These are phyloP conservation scores for Ophiostoma quercus DNA, from an alignment of 2,329 filamentous ascomycete species.

Conservation along the genomic window DNA sequence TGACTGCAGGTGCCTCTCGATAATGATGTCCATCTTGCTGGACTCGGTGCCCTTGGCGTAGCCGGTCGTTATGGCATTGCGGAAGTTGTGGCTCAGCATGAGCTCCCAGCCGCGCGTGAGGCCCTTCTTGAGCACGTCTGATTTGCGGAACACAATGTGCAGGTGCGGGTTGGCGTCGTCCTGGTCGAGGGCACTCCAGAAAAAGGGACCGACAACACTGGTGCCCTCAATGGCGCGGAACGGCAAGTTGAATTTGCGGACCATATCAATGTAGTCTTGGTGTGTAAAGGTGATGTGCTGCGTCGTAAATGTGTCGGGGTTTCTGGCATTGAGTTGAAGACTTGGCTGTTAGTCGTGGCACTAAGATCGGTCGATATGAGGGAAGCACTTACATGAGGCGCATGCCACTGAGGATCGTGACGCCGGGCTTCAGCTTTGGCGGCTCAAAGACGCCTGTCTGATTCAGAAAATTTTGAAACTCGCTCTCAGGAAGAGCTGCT, in stretches of 20 bases:
- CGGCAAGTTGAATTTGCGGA: conserved; percentile 49
- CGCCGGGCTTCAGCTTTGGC: conserved; percentile 40
- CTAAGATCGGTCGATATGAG: neutral
- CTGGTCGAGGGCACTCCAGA: conserved; percentile 55
- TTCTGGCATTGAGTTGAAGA: conserved; percentile 51
- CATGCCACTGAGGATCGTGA: conserved; percentile 46
- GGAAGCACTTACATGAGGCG: conserved; percentile 47
- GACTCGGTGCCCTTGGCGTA: conserved; percentile 57
- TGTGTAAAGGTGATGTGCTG: conserved; percentile 49
- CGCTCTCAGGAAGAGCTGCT: conserved; percentile 42
- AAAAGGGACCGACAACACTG: conserved; percentile 57
- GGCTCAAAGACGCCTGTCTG: conserved; percentile 43
- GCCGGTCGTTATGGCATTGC: conserved; percentile 52
- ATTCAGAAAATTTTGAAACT: conserved; percentile 54
- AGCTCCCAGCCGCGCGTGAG: conserved; percentile 60
- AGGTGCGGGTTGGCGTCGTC: conserved; percentile 53
- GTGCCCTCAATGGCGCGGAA: conserved; percentile 54
- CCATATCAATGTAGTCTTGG: conserved; percentile 52
- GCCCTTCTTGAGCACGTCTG: conserved; percentile 61
- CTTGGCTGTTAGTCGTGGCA: conserved; percentile 33
- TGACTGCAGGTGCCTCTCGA: conserved; percentile 45
- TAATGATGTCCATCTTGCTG: conserved; percentile 47
- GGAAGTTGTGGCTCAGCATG: conserved; percentile 55
- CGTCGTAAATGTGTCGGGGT: conserved; percentile 55
- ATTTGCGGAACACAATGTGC: conserved; percentile 60